Percentiles rank a stretch among this genome's conserved stretches.
Evolutionary conservation across 768 basidiomycete species (phyloP).

Genomic region (Fibroporia radiculosa): DNA sequence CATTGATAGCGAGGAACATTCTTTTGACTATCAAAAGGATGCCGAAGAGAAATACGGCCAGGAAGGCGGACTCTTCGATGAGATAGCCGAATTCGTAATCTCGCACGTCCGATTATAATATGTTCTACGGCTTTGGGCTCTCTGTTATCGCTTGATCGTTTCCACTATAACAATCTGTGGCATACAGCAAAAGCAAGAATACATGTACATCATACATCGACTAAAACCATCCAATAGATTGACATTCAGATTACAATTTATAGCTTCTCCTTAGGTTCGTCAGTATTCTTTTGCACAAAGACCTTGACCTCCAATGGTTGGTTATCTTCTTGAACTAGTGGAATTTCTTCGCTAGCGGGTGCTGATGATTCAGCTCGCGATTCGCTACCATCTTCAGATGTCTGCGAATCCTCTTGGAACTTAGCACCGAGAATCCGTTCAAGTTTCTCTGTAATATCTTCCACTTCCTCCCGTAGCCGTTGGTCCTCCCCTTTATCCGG

Average conservation of each 20-base stretch:
- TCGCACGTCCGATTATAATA: background rate
- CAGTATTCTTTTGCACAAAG: no score
- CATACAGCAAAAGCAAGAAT: no score
- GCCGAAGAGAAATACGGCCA: conserved; percentile 34
- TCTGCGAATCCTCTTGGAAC: no score
- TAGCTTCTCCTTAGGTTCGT: conserved; percentile 3
- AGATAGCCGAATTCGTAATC: conserved; percentile 20
- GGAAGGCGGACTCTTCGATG: conserved; percentile 28
- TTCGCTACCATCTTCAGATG: no score
- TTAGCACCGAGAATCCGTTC: conserved; percentile 20
- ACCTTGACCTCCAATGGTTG: background rate
- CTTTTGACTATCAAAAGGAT: conserved; percentile 43
- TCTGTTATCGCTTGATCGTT: no score
- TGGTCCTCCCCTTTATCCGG: background rate
- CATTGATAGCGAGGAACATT: conserved; percentile 41
- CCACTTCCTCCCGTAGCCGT: conserved; percentile 24
- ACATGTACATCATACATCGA: no score
- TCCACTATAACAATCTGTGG: conserved; percentile 6
- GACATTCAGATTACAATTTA: no score
- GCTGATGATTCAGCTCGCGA: background rate
- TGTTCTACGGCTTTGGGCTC: background rate
- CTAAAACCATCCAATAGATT: no score
- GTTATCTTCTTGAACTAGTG: background rate
- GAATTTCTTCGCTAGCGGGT: background rate
- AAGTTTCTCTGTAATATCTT: conserved; percentile 27